phyloP scores from a whole-genome alignment of 2,329 filamentous ascomycete genomes.

The Colletotrichum cordylinicola region DNA sequence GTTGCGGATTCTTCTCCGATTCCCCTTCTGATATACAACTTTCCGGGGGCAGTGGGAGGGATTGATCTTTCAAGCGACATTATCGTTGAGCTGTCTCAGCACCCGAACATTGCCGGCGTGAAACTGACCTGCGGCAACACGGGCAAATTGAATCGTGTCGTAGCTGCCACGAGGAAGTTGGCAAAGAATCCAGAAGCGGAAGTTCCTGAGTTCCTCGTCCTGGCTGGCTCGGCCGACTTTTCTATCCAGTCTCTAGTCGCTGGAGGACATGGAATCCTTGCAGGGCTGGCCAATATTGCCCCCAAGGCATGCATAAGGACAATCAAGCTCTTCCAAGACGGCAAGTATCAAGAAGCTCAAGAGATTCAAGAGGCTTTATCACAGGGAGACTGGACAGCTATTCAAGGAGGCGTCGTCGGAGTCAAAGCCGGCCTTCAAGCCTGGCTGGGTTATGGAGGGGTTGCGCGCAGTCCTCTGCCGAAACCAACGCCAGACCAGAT shows the following conservation, averaged over 20 bases:
- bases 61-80: conserved; percentile 69
- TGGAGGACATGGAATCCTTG: conserved; percentile 75
- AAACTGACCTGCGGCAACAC: conserved; percentile 76
- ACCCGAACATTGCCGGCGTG: conserved; percentile 71
- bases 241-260: conserved; percentile 71
- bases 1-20: conserved; percentile 69
- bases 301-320: conserved; percentile 70
- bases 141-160: conserved; percentile 70
- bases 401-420: conserved; percentile 73
- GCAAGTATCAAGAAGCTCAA: conserved; percentile 64
- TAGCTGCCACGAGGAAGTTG: conserved; percentile 57
- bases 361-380: conserved; percentile 59
- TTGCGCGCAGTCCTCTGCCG: conserved; percentile 51
- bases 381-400: conserved; percentile 74
- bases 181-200: conserved; percentile 35
- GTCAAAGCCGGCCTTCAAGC: conserved; percentile 72
- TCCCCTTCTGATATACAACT: conserved; percentile 74
- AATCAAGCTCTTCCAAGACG: conserved; percentile 64
- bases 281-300: conserved; percentile 74
- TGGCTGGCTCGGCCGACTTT: conserved; percentile 78
- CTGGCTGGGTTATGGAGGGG: conserved; percentile 73
- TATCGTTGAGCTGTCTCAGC: conserved; percentile 63
- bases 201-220: conserved; percentile 65
- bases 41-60: conserved; percentile 67
- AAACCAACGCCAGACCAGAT: conserved; percentile 55